phyloP scores from a whole-genome alignment of 2,329 filamentous ascomycete genomes.

The Diaporthe caulivora region DNA sequence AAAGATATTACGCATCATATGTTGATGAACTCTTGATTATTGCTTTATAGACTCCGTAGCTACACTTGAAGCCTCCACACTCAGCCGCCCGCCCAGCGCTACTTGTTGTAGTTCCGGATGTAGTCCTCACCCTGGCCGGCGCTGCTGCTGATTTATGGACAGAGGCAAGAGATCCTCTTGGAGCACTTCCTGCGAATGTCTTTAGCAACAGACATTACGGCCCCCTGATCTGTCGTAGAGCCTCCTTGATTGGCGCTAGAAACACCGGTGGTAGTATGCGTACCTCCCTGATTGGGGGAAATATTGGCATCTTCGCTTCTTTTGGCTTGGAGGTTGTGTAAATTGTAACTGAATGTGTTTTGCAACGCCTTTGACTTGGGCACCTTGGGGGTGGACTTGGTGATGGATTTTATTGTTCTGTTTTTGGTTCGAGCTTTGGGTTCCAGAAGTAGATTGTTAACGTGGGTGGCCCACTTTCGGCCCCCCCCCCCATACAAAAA shows the following conservation, averaged over 20 bases:
- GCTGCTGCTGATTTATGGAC: constrained; percentile 16
- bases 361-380: too few species aligned
- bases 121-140: neutral
- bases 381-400: neutral
- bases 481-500: too few species aligned
- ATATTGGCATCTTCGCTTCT: neutral
- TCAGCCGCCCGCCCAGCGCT: too few species aligned
- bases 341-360: neutral
- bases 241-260: neutral
- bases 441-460: neutral
- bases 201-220: neutral
- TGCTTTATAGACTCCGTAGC: neutral
- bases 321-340: neutral
- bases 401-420: neutral
- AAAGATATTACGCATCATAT: constrained; percentile 3
- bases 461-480: too few species aligned
- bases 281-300: neutral
- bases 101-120: neutral
- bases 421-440: neutral
- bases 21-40: neutral
- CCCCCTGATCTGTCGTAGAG: neutral
- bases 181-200: neutral
- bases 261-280: neutral
- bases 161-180: neutral
- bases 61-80: too few species aligned